phyloP scores from a whole-genome alignment of 257 asterid species.

The Jacaranda mimosifolia region DNA sequence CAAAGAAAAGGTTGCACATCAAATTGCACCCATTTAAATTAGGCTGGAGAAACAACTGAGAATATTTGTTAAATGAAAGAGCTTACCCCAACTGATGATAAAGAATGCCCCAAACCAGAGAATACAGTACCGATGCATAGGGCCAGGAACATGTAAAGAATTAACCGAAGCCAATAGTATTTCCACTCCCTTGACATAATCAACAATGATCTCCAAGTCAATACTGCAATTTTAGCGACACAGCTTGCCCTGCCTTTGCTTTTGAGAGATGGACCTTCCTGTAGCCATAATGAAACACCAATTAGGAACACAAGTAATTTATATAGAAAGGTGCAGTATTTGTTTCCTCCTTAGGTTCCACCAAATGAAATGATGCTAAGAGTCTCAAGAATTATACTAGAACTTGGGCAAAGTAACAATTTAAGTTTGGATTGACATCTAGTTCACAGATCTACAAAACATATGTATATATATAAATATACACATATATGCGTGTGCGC shows the following conservation, averaged over 20 bases:
- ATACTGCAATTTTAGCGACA: conserved; percentile 66
- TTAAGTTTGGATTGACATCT: neutral
- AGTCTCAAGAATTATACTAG: conserved; percentile 4
- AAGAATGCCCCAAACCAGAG: conserved; percentile 95
- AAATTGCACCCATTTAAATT: neutral
- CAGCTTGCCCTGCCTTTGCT: conserved; percentile 85
- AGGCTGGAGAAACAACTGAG: neutral
- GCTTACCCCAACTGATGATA: conserved; percentile 95
- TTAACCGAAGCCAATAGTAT: conserved; percentile 95
- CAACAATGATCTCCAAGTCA: conserved; percentile 96
- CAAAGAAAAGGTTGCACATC: neutral
- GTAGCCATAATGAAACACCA: conserved; percentile 38
- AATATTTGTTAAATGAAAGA: conserved; percentile 9
- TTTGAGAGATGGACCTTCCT: conserved; percentile 93
- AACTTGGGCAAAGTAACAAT: neutral
- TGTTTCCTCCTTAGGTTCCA: conserved; percentile 22
- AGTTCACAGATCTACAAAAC: neutral
- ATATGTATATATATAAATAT: no score
- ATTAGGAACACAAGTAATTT: conserved; percentile 21
- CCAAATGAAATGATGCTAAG: neutral
- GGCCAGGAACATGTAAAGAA: conserved; percentile 79
- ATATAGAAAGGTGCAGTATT: neutral
- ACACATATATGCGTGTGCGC: no score
- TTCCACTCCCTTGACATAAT: conserved; percentile 99
- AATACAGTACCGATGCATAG: conserved; percentile 83